Base-by-base conservation (phyloP, 306 rosid genomes). In the Oemleria cerasiformis region DNA sequence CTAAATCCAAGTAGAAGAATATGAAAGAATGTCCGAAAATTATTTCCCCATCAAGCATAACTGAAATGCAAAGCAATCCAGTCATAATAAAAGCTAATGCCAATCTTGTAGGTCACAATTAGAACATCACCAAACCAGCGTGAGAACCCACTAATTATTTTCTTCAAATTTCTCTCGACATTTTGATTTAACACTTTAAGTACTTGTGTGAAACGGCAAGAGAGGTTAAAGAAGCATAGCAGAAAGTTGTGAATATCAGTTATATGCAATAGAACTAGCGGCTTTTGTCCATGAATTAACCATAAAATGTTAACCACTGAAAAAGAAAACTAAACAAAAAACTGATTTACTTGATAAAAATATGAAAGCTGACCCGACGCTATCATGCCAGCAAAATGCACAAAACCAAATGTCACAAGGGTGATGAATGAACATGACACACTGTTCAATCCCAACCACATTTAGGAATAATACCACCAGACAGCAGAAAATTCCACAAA, bases 351-450 rank as follows among this genome's bases (percentile, higher is more conserved):
- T 67, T 38, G 63, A 67, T 74, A 50, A 68, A 43, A 61, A 23
- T 51, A 76, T 16, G 47, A 17, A 5, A 73, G 75, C 58, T 63
- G 81, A 62, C 43, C 73, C 78, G 81, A 62, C 43, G 69, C 78
- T 73, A 43, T 21, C 59, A 54, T 36, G 55, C 53, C n/a, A 12
- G 53, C 62, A 58, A 72, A 39, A 63, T 65, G 56, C 64, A 51
- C 50, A 66, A 50, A 65, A 43, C 69, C 55, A 57, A 49, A 54
- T 57, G 65, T 65, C 45, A 67, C 10, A 65, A 19, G 43, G 49
- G 23, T 14, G 25, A 63, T 59, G 73, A 65, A 76, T 66, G 63
- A 61, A 70, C 71, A 38, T 20, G 68, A 74, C 45, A 57, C 19
- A 71, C 44, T 16, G 65, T 56, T 56, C 56, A 57, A 45, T 56